Conservation (phyloP, 768 basidiomycete species). For the Sarcomyxa edulis region DNA sequence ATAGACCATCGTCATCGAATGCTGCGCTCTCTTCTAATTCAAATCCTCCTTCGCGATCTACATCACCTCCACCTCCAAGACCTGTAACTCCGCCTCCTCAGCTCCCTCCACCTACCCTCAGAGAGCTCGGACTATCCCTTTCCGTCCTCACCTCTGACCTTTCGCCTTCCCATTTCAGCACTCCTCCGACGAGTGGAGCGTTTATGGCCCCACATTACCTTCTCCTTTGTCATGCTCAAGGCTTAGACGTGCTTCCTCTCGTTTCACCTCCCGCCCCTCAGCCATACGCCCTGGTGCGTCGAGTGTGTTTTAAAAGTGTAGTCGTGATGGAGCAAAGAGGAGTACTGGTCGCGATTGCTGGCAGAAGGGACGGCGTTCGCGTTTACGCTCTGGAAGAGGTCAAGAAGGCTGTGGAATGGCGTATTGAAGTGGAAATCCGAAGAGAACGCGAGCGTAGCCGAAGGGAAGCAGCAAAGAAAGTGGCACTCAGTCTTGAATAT, state of each 20-base stretch:
- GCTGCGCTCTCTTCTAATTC: constrained; percentile 20
- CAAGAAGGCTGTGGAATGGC: constrained; percentile 83
- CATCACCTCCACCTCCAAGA: constrained; percentile 51
- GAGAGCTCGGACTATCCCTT: constrained; percentile 71
- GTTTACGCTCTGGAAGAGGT: constrained; percentile 88
- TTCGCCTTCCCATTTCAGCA: constrained; percentile 71
- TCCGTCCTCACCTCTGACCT: constrained; percentile 62
- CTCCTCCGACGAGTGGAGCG: constrained; percentile 72
- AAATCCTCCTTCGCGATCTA: constrained; percentile 38
- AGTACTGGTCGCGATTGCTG: constrained; percentile 86
- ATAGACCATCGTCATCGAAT: constrained; percentile 16
- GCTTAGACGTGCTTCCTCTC: constrained; percentile 80
- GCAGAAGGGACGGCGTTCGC: constrained; percentile 78
- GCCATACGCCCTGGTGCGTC: constrained; percentile 78
- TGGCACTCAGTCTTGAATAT: constrained; percentile 27
- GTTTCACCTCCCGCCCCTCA: constrained; percentile 66
- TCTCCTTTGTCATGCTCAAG: constrained; percentile 80
- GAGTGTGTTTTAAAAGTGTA: constrained; percentile 81
- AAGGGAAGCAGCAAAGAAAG: constrained; percentile 61
- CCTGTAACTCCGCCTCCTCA: constrained; percentile 67
- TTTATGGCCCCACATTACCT: constrained; percentile 80
- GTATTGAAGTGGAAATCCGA: constrained; percentile 73
- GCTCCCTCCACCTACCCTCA: constrained; percentile 64
- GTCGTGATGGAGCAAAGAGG: constrained; percentile 92
- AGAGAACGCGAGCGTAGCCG: constrained; percentile 71